Base-by-base conservation (phyloP, 805 yeast species). In the Teunomyces gatunensis region DNA sequence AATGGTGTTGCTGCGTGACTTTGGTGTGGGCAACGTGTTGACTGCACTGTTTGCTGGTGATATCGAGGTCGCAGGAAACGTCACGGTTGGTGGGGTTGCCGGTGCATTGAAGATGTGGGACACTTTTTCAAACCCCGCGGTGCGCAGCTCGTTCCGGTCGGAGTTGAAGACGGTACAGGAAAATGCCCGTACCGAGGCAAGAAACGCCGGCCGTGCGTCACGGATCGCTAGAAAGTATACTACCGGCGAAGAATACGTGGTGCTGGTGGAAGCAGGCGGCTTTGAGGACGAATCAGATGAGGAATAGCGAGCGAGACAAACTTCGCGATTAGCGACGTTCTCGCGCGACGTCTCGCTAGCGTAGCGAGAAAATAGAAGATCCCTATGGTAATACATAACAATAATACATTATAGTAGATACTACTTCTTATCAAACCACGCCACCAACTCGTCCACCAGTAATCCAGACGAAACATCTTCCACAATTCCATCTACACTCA, bases 81-180 rank as follows among this genome's bases (percentile, higher is more conserved):
- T 94, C 53, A 83, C 84, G 17, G 78, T 89, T 51, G 98, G 97
- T 56, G 99, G 99, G 60, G 89, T 87, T 37, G 77, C 78, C 45
- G 85, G 90, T 13, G 85, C 87, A 11, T 74, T 94, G 65, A 91
- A 90, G 71, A 79, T 94, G 71, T 94, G 97, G 96, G 98, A 94
- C 69, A 78, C 84, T 6, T 87, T 91, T 64, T 80, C 89, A 45
- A 94, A 94, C 70, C 74, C 80, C 51, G 77, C 92, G 12, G 91
- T 91, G 15, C 80, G 96, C 59, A 74, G 74, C 41, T 71, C 86
- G 2, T 85, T 92, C 67, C 79, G 77, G 42, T 75, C 70, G 9
- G 85, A 84, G 49, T 71, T 88, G 61, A 71, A 64, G 44, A 63
- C 61, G 2, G 65, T 86, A 44, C 89, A 85, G 69, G 57, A 52